Evolutionary conservation across 805 yeast species (phyloP).

Genomic region (Grigorovia yakushimaensis): DNA sequence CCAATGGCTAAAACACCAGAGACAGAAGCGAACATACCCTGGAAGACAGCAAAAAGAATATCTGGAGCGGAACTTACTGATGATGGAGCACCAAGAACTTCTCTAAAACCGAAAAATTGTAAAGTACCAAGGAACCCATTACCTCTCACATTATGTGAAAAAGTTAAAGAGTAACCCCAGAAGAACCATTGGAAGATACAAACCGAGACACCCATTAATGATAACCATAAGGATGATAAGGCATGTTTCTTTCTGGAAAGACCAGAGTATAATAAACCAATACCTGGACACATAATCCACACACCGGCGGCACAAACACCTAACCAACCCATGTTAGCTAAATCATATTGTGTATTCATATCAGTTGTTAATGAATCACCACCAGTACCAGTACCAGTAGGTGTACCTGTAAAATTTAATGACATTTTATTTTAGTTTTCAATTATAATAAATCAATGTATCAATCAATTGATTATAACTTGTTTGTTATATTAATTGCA

Average conservation of each 20-base stretch:
- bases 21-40: constrained; percentile 92
- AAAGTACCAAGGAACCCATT: constrained; percentile 73
- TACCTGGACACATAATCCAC: constrained; percentile 95
- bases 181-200: constrained; percentile 94
- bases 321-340: constrained; percentile 80
- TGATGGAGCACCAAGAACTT: constrained; percentile 74
- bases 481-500: too few species aligned
- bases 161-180: constrained; percentile 93
- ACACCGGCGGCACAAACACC: constrained; percentile 71
- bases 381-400: constrained; percentile 61
- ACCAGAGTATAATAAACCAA: constrained; percentile 89
- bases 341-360: constrained; percentile 58
- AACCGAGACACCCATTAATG: constrained; percentile 77
- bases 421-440: constrained; percentile 14
- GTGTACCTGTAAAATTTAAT: constrained; percentile 30
- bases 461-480: too few species aligned
- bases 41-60: constrained; percentile 80
- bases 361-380: constrained; percentile 70
- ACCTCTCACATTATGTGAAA: constrained; percentile 53
- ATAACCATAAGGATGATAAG: constrained; percentile 87
- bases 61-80: constrained; percentile 71
- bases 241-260: constrained; percentile 92
- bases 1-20: constrained; percentile 94
- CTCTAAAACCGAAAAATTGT: constrained; percentile 67
- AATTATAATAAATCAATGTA: not conserved